Conservation (phyloP, 1,139 yeast species). For the Candida pseudoviswanathii region DNA sequence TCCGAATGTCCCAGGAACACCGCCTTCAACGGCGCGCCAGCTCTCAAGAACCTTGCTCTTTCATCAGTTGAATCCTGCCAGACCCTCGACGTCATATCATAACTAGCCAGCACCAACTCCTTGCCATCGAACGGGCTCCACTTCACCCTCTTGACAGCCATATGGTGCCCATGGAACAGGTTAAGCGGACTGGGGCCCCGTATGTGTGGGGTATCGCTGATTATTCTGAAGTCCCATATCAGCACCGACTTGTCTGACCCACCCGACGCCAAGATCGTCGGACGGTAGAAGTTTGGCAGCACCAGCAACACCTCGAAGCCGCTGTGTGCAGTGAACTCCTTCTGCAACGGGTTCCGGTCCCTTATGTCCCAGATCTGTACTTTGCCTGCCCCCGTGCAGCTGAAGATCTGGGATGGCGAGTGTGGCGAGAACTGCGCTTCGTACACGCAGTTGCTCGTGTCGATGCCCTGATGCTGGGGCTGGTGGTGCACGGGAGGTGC, state of each 20-base stretch:
- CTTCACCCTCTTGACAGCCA: slow-evolving; percentile 76
- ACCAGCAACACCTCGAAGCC: slow-evolving; percentile 80
- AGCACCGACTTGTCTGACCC: slow-evolving; percentile 86
- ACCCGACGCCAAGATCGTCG: slow-evolving; percentile 77
- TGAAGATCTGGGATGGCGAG: slow-evolving; percentile 66
- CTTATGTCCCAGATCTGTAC: slow-evolving; percentile 87
- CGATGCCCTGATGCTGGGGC: slow-evolving; percentile 24
- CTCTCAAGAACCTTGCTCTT: slow-evolving; percentile 47
- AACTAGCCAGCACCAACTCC: slow-evolving; percentile 73
- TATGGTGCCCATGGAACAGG: slow-evolving; percentile 84
- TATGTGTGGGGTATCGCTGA: slow-evolving; percentile 45
- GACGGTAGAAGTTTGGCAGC: slow-evolving; percentile 90
- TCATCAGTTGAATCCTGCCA: slow-evolving; percentile 77
- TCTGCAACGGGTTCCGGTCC: slow-evolving; percentile 59
- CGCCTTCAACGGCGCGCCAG: slow-evolving; percentile 44
- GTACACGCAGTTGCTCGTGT: slow-evolving; percentile 62
- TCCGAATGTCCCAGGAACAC: slow-evolving; percentile 77
- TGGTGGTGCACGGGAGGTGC: slow-evolving; percentile 36
- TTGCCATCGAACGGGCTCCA: slow-evolving; percentile 91
- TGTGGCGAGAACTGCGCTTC: slow-evolving; percentile 87
- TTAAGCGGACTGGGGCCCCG: slow-evolving; percentile 72
- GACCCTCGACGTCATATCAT: slow-evolving; percentile 88
- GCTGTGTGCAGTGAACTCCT: slow-evolving; percentile 69
- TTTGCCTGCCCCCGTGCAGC: slow-evolving; percentile 80
- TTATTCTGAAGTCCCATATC: slow-evolving; percentile 86